These are phyloP conservation scores for Chlorella variabilis DNA, from an alignment of 163 green algal genomes.

Conservation along the genomic window DNA sequence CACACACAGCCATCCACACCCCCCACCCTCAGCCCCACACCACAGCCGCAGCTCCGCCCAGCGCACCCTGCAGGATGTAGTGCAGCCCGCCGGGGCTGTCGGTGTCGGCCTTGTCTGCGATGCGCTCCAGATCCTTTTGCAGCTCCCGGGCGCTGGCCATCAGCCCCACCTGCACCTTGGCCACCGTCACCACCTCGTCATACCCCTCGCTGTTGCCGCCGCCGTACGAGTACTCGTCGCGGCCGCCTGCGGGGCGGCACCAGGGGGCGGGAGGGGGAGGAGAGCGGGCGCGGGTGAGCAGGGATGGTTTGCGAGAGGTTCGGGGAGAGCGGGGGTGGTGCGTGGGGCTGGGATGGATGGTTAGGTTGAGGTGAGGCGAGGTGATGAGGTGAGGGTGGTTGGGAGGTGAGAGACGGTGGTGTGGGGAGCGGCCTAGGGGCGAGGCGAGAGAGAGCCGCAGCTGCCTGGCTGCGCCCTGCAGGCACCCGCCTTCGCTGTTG, in stretches of 20 bases:
- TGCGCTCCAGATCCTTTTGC: conserved; percentile 87
- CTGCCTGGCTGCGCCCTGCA: not conserved
- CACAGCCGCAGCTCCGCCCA: not conserved
- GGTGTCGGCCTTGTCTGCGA: conserved; percentile 87
- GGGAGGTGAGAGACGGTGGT: too few relatives aligned
- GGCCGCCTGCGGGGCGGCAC: not conserved
- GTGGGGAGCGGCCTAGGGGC: not conserved
- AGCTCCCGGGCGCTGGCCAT: conserved; percentile 84
- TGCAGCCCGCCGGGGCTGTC: conserved; percentile 80
- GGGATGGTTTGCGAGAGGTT: too few relatives aligned
- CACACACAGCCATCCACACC: not conserved
- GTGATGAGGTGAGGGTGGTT: too few relatives aligned
- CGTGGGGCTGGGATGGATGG: too few relatives aligned
- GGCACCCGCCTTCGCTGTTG: conserved; percentile 4
- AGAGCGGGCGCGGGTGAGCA: too few relatives aligned
- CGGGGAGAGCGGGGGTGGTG: too few relatives aligned
- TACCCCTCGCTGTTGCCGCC: conserved; percentile 16
- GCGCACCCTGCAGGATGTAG: conserved; percentile 81
- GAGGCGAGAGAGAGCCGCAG: not conserved
- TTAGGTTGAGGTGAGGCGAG: too few relatives aligned
- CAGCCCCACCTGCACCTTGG: conserved; percentile 73
- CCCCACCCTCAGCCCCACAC: not conserved
- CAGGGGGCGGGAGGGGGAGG: not conserved
- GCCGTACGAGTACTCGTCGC: not conserved
- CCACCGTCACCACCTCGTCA: conserved; percentile 23